These are phyloP conservation scores for Rubia peregrina DNA, from an alignment of 305 asterid genomes.

Conservation along the genomic window DNA sequence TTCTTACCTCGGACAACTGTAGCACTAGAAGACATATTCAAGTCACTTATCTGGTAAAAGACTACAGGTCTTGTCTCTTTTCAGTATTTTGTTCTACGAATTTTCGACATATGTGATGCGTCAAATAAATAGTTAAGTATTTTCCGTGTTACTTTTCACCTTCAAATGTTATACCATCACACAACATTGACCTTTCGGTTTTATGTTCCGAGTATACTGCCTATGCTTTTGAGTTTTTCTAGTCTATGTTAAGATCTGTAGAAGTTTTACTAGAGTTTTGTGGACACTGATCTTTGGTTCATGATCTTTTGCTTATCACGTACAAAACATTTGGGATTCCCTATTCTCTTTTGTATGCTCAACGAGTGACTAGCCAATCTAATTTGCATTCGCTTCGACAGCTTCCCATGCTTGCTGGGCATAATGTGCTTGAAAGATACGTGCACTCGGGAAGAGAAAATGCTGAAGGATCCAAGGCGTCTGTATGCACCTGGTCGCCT, in stretches of 20 bases:
- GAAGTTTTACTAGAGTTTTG: background rate
- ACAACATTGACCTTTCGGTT: background rate
- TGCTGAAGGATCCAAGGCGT: conserved; percentile 93
- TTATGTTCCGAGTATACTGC: background rate
- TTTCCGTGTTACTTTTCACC: background rate
- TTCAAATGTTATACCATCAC: background rate
- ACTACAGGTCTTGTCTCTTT: conserved; percentile 49
- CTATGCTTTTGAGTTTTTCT: background rate
- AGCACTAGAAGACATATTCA: conserved; percentile 69
- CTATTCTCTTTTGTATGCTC: background rate
- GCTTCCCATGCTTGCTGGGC: conserved; percentile 97
- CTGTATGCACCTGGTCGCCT: conserved; percentile 99
- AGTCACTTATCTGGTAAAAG: conserved; percentile 93
- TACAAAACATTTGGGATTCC: background rate
- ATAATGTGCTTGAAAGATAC: conserved; percentile 92
- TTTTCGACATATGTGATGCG: background rate
- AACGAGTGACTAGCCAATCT: background rate
- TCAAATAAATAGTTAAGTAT: background rate
- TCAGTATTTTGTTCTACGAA: conserved; percentile 12
- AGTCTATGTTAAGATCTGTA: background rate
- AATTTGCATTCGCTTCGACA: conserved; percentile 25
- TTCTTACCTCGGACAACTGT: conserved; percentile 97
- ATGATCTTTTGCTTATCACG: background rate
- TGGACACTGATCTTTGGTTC: background rate
- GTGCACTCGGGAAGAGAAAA: conserved; percentile 86